Percentiles rank a stretch among this genome's conserved stretches.
phyloP scores from a whole-genome alignment of 2,329 filamentous ascomycete genomes.

The Aspergillus pseudotamarii region DNA sequence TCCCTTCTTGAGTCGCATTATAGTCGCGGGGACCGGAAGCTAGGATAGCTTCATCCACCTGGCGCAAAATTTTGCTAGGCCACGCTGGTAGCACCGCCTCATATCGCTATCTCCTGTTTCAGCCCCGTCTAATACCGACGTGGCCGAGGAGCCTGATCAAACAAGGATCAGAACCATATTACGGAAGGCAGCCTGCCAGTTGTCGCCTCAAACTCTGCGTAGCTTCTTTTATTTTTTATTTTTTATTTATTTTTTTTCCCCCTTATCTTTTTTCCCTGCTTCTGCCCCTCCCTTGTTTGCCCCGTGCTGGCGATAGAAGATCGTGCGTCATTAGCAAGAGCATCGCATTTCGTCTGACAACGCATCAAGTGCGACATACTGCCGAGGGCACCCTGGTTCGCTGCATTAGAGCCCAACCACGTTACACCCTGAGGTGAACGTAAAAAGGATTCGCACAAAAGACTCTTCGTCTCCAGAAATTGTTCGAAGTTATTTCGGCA shows the following conservation, averaged over 20 bases:
- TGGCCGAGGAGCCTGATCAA: conserved; percentile 28
- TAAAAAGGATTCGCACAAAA: conserved; percentile 38
- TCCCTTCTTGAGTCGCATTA: conserved; percentile 21
- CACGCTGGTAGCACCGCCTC: conserved; percentile 35
- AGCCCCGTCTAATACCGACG: conserved; percentile 23
- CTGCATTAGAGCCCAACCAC: conserved; percentile 52
- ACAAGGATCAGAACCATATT: conserved; percentile 18
- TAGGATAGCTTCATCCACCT: conserved; percentile 18
- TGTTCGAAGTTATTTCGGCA: conserved; percentile 28
- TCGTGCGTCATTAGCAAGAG: conserved; percentile 31
- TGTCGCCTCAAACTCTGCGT: conserved; percentile 25
- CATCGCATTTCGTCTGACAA: conserved; percentile 41
- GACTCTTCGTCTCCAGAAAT: conserved; percentile 31
- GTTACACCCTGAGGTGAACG: conserved; percentile 38
- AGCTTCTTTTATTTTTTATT: conserved; percentile 18
- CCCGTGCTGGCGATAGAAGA: conserved; percentile 33
- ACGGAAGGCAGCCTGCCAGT: conserved; percentile 25
- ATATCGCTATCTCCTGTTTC: conserved; percentile 21
- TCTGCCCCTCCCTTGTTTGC: conserved; percentile 8
- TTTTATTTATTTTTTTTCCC: neutral
- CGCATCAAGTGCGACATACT: conserved; percentile 43
- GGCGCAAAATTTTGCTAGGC: conserved; percentile 17
- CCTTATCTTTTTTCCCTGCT: neutral
- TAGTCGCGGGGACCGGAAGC: conserved; percentile 17
- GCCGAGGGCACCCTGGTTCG: conserved; percentile 39